Conservation (phyloP, 1,139 yeast genomes). For the Saccharomyces hybrid region DNA sequence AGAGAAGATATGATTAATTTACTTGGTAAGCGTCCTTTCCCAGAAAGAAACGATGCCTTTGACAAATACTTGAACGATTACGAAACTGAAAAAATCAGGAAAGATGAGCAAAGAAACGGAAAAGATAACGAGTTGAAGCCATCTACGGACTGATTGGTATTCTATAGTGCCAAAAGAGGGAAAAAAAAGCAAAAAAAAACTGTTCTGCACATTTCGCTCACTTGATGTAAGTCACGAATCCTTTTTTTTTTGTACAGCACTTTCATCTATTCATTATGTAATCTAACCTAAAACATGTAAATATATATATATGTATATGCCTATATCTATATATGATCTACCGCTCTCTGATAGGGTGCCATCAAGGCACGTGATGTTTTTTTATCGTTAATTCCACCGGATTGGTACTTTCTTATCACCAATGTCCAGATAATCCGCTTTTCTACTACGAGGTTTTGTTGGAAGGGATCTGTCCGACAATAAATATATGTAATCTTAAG, state of each 20-base stretch:
- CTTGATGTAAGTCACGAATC: not conserved
- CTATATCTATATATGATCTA: not conserved
- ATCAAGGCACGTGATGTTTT: not conserved
- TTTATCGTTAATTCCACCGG: not conserved
- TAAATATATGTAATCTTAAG: not conserved
- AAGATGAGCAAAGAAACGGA: slow-evolving; percentile 12
- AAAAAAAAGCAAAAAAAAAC: not conserved
- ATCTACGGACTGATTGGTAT: not conserved
- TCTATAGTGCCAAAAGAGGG: not conserved
- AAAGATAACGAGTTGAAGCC: slow-evolving; percentile 1
- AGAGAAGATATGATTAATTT: slow-evolving; percentile 74
- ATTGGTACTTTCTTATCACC: not conserved
- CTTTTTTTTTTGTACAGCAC: not conserved
- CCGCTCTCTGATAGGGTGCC: not conserved
- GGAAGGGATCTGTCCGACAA: not conserved
- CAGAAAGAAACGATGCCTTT: slow-evolving; percentile 72
- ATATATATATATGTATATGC: not conserved
- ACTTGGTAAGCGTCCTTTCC: slow-evolving; percentile 69
- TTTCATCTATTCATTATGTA: not conserved
- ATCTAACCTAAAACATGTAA: not conserved
- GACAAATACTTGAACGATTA: slow-evolving; percentile 57
- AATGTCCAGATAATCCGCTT: not conserved
- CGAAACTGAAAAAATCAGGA: slow-evolving; percentile 22
- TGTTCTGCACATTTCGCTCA: not conserved
- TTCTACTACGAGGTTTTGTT: not conserved